Evolutionary conservation across 805 yeast genomes (phyloP), one percentile per base, ranked within the genome.

Genomic region (Yamadazyma olivae): DNA sequence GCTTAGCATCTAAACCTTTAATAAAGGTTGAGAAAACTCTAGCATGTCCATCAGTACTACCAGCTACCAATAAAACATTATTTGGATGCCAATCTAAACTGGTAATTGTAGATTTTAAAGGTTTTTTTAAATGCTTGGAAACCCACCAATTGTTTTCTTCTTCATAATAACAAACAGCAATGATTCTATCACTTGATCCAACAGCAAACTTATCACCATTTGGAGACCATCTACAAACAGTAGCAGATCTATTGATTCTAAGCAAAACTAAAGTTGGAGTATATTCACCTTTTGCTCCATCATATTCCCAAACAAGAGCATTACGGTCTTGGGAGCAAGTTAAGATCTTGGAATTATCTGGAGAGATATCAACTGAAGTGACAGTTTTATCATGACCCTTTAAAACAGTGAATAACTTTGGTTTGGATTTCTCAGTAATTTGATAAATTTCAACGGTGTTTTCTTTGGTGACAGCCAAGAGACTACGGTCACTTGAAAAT

Each of bases 71-170:
- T 41, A 93, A 69, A 17, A 93, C 95, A 50, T 81, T 82, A 63
- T 93, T 93, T 39, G 88, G 90, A 59, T 93, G 97, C 99, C 99
- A 90, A 45, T 81, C 81, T 38, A 91, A 71, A 30, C 84, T 71
- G 46, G 90, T 72, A 48, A 90, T 75, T 21, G 97, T 88, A 8
- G 96, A 83, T 58, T 83, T 81, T 51, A 93, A 71, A n/a, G 97
- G 96, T 62, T 86, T 88, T 70, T 90, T 90, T 63, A 93, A 83
- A 66, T 91, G 99, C 63, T 91, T 91, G 10, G 98, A 87, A 34
- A 93, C 90, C 99, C 99, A 93, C 99, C 99, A 93, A 59, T 93
- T 96, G 59, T 91, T 93, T 52, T 89, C 96, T 44, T 74, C 84
- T 64, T 93, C 99, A 58, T 84, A 93, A 66, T 90, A 93, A 68